A percentile compares a stretch with the other conserved stretches of the same genome.
phyloP scores from a whole-genome alignment of 2,329 filamentous ascomycete genomes.

The Aspergillus sp. region DNA sequence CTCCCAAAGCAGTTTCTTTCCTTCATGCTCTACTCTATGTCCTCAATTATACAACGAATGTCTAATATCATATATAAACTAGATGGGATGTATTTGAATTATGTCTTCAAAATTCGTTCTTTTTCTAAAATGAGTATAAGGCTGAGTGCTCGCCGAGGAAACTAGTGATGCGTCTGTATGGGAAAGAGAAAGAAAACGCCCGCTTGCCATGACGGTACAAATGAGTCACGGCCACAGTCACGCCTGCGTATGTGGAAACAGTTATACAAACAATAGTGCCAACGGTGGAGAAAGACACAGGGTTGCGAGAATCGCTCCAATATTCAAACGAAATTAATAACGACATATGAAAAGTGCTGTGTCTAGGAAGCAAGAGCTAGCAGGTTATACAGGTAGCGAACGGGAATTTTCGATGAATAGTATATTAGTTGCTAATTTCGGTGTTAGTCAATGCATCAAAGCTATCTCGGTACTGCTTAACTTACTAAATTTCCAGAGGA shows the following conservation, averaged over 20 bases:
- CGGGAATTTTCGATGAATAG: slow-evolving; percentile 2
- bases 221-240: slow-evolving; percentile 7
- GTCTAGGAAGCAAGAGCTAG: not conserved
- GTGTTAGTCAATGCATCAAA: slow-evolving; percentile 17
- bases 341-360: not conserved
- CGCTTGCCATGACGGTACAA: slow-evolving; percentile 12
- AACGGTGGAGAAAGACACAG: not conserved
- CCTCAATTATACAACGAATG: not conserved
- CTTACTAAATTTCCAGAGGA: slow-evolving; percentile 85
- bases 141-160: not conserved
- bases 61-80: not conserved
- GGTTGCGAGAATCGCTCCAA: not conserved
- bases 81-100: not conserved
- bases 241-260: slow-evolving; percentile 5
- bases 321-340: not conserved
- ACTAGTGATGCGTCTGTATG: not conserved
- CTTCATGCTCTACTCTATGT: no score
- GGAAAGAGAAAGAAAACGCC: slow-evolving; percentile 8
- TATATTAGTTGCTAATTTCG: slow-evolving; percentile 29
- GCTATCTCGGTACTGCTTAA: slow-evolving; percentile 3
- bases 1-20: no score
- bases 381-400: slow-evolving; percentile 1
- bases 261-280: slow-evolving; percentile 1
- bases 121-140: not conserved
- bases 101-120: not conserved